phyloP scores from a whole-genome alignment of 106 monocot species.

The Allium sativum region DNA sequence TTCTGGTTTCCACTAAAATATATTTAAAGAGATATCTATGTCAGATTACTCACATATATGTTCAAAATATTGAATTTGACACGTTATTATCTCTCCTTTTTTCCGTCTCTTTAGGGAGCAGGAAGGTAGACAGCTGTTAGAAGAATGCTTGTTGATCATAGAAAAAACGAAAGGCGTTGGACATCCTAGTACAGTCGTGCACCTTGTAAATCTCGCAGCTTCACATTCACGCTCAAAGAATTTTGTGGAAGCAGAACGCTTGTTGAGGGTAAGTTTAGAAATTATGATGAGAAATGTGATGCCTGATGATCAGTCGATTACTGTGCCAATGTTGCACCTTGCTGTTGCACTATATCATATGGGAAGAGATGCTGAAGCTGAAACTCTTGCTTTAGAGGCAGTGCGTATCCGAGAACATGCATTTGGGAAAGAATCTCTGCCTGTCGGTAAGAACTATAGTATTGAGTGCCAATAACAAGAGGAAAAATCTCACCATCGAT shows the following conservation, averaged over 20 bases:
- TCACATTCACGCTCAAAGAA: conserved; percentile 74
- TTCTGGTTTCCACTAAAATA: too few relatives aligned
- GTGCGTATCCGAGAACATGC: conserved; percentile 56
- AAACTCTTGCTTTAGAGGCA: conserved; percentile 50
- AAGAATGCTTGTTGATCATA: conserved; percentile 56
- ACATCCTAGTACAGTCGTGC: conserved; percentile 50
- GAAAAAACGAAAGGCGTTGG: conserved; percentile 54
- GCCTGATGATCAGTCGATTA: conserved; percentile 30
- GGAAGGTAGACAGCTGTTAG: conserved; percentile 62
- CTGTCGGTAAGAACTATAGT: conserved; percentile 46
- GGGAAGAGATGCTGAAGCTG: conserved; percentile 66
- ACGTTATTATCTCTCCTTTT: too few relatives aligned
- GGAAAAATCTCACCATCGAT: neutral
- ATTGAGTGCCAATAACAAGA: neutral
- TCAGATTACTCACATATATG: too few relatives aligned
- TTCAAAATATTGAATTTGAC: too few relatives aligned
- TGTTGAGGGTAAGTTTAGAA: conserved; percentile 43
- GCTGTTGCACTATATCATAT: conserved; percentile 60
- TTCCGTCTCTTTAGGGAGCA: conserved; percentile 27
- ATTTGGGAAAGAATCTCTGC: conserved; percentile 64
- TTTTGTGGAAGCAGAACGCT: conserved; percentile 63
- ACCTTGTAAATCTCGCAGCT: conserved; percentile 62
- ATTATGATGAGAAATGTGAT: conserved; percentile 36
- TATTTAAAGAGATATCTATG: too few relatives aligned
- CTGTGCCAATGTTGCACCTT: conserved; percentile 77